A percentile compares a stretch with the other conserved stretches of the same genome.
Conservation (phyloP, 306 rosid species). For the Vicia villosa region DNA sequence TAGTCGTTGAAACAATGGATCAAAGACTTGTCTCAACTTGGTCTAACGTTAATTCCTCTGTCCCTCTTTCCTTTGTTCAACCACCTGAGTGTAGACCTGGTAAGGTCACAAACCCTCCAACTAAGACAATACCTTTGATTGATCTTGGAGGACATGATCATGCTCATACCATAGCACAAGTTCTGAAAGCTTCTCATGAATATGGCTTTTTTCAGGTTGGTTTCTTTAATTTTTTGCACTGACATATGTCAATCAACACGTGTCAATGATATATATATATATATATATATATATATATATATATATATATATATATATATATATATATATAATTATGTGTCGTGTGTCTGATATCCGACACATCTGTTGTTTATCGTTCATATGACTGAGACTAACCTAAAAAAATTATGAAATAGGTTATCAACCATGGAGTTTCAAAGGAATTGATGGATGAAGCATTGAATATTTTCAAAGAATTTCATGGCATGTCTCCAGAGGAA, state of each 20-base stretch:
- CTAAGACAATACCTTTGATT: slow-evolving; percentile 49
- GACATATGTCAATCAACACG: too few relatives aligned
- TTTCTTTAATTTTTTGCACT: background rate
- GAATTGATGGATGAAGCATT: slow-evolving; percentile 47
- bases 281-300: too few relatives aligned
- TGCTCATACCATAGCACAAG: slow-evolving; percentile 15
- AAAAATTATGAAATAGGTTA: slow-evolving; percentile 42
- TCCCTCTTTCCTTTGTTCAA: slow-evolving; percentile 49
- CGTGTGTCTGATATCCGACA: too few relatives aligned
- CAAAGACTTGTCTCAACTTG: slow-evolving; percentile 41
- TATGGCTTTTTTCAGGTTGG: slow-evolving; percentile 75
- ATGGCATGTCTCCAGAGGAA: slow-evolving; percentile 58
- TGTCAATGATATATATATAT: too few relatives aligned
- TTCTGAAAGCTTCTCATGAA: slow-evolving; percentile 57
- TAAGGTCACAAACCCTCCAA: background rate
- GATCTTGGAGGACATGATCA: slow-evolving; percentile 53
- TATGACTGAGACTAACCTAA: too few relatives aligned
- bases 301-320: too few relatives aligned
- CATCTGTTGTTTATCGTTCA: too few relatives aligned
- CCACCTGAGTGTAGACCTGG: slow-evolving; percentile 48
- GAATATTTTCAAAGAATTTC: slow-evolving; percentile 59
- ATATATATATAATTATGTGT: too few relatives aligned
- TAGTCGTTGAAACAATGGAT: slow-evolving; percentile 38
- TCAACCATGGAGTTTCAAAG: slow-evolving; percentile 69
- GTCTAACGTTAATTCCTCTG: slow-evolving; percentile 36